Conservation (phyloP, 306 rosid genomes). For the Dalbergia oliveri region DNA sequence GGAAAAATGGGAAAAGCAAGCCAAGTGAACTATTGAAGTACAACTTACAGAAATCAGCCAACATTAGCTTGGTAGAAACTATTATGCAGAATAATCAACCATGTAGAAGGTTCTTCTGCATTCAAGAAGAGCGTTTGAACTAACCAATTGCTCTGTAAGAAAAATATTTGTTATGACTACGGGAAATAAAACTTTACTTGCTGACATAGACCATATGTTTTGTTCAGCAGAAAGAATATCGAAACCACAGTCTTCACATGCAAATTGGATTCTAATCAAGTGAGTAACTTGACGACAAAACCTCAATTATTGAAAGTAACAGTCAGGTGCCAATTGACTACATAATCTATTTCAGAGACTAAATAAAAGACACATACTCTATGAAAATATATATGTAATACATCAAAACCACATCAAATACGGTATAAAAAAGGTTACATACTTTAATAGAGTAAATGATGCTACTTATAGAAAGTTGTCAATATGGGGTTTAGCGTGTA, state of each 20-base stretch:
- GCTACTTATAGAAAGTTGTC: neutral
- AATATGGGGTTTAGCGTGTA: conserved; percentile 10
- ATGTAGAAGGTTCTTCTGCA: too few relatives aligned
- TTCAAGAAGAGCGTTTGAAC: neutral
- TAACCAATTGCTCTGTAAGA: neutral
- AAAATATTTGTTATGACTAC: neutral
- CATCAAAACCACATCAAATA: conserved; percentile 21
- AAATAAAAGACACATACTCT: conserved; percentile 17
- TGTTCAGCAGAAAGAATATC: conserved; percentile 55
- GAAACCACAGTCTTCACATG: conserved; percentile 49
- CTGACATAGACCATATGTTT: conserved; percentile 63
- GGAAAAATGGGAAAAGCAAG: neutral
- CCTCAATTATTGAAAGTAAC: conserved; percentile 29
- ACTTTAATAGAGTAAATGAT: conserved; percentile 42
- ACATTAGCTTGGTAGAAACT: neutral
- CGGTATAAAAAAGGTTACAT: conserved; percentile 23
- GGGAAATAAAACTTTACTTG: conserved; percentile 45
- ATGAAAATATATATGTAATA: neutral
- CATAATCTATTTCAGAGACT: conserved; percentile 3
- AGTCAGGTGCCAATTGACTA: conserved; percentile 39
- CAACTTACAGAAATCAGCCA: neutral
- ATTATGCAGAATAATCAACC: neutral
- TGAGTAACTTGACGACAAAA: neutral
- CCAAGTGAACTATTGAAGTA: neutral
- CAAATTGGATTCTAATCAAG: conserved; percentile 48